A percentile compares a stretch with the other conserved stretches of the same genome.
Evolutionary conservation across 1,284 basidiomycete genomes (phyloP).

Genomic region (Melanopsichium pennsylvanicum): DNA sequence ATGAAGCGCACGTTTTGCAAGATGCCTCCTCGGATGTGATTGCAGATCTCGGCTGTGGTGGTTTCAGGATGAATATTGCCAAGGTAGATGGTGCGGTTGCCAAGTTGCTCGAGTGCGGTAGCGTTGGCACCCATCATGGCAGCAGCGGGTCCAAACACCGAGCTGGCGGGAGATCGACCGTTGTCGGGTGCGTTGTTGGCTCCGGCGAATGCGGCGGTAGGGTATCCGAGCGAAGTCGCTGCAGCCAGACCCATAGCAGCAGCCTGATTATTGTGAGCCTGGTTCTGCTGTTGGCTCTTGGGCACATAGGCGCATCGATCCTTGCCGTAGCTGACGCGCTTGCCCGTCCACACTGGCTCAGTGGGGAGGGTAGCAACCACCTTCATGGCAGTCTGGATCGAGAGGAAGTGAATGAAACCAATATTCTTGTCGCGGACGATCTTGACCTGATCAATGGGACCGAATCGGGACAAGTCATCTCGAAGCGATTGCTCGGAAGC

Average conservation of each 20-base stretch:
- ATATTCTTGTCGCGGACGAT: slow-evolving; percentile 65
- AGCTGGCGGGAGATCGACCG: slow-evolving; percentile 36
- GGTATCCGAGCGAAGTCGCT: slow-evolving; percentile 63
- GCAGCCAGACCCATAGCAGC: slow-evolving; percentile 64
- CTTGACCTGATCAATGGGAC: slow-evolving; percentile 65
- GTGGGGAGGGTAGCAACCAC: slow-evolving; percentile 59
- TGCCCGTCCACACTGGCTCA: slow-evolving; percentile 59
- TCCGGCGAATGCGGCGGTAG: slow-evolving; percentile 47
- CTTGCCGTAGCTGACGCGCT: slow-evolving; percentile 64
- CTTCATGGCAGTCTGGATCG: slow-evolving; percentile 63
- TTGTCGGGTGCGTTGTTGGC: slow-evolving; percentile 22
- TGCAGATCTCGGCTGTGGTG: slow-evolving; percentile 65
- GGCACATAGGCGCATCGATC: slow-evolving; percentile 65
- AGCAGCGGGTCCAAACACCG: slow-evolving; percentile 47
- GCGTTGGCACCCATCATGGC: slow-evolving; percentile 48
- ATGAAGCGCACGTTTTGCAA: slow-evolving; percentile 63
- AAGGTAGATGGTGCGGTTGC: slow-evolving; percentile 64
- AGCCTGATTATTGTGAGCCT: slow-evolving; percentile 64
- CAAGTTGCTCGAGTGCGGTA: slow-evolving; percentile 56
- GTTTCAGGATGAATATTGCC: slow-evolving; percentile 65
- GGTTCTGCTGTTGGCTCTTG: slow-evolving; percentile 65
- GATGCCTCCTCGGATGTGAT: slow-evolving; percentile 65
- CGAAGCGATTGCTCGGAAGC: slow-evolving; percentile 58
- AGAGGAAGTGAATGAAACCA: slow-evolving; percentile 64
- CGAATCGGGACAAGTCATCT: slow-evolving; percentile 59